Percentiles rank a stretch among this genome's conserved stretches.
Evolutionary conservation across 352 stramenopile genomes (phyloP).

Genomic region (Phytophthora pseudosyringae): DNA sequence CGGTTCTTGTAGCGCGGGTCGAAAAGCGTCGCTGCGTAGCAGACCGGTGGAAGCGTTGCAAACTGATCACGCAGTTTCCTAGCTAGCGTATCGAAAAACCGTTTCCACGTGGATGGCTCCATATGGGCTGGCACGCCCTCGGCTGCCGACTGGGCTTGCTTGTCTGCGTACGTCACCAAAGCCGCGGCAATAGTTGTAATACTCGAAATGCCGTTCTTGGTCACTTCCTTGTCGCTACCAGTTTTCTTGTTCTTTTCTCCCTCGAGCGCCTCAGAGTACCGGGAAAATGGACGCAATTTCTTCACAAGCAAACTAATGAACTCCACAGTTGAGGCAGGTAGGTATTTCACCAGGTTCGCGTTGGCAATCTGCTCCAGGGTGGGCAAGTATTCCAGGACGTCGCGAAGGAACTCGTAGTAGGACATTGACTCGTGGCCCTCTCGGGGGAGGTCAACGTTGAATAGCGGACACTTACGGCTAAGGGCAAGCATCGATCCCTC

Average conservation of each 20-base stretch:
- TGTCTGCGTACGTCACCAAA: slow-evolving; percentile 72
- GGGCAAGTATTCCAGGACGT: slow-evolving; percentile 51
- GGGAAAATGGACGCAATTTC: slow-evolving; percentile 76
- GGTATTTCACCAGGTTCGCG: slow-evolving; percentile 53
- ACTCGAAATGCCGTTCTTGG: slow-evolving; percentile 77
- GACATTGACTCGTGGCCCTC: slow-evolving; percentile 39
- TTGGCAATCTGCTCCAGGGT: slow-evolving; percentile 64
- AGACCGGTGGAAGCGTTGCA: slow-evolving; percentile 52
- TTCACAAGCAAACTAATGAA: slow-evolving; percentile 68
- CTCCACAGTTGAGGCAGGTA: slow-evolving; percentile 49
- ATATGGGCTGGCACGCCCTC: slow-evolving; percentile 45
- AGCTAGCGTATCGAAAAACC: slow-evolving; percentile 64
- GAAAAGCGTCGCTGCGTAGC: slow-evolving; percentile 75
- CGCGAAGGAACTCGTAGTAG: slow-evolving; percentile 72
- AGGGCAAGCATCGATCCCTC: slow-evolving; percentile 44
- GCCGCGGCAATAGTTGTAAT: slow-evolving; percentile 78
- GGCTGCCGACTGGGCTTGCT: slow-evolving; percentile 45
- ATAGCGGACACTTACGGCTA: slow-evolving; percentile 56
- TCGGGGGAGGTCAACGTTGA: slow-evolving; percentile 41
- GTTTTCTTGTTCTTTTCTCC: slow-evolving; percentile 76
- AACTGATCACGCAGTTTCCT: slow-evolving; percentile 69
- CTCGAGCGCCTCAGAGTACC: slow-evolving; percentile 77
- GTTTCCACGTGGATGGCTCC: slow-evolving; percentile 54
- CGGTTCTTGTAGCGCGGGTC: slow-evolving; percentile 86
- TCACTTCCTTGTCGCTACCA: slow-evolving; percentile 79